A percentile compares a stretch with the other conserved stretches of the same genome.
phyloP scores from a whole-genome alignment of 2,329 filamentous ascomycete genomes.

The Sarocladium oryzae region DNA sequence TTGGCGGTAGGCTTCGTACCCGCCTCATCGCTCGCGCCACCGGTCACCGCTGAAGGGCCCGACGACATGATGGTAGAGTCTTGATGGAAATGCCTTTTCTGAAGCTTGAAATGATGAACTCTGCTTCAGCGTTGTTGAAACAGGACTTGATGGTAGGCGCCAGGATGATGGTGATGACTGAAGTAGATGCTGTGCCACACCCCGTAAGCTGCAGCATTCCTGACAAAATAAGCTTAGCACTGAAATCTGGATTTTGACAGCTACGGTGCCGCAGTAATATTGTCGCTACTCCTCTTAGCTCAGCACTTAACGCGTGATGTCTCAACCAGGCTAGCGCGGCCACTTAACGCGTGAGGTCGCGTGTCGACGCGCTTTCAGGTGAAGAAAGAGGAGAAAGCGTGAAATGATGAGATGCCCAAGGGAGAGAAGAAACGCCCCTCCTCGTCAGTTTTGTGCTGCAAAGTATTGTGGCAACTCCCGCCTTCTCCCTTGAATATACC shows the following conservation, averaged over 20 bases:
- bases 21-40: slow-evolving; percentile 18
- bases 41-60: slow-evolving; percentile 19
- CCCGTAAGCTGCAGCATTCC: not conserved
- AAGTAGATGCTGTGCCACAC: not conserved
- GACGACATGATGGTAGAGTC: slow-evolving; percentile 24
- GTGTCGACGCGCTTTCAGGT: not conserved
- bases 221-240: not conserved
- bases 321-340: slow-evolving; percentile 23
- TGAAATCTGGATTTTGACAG: too few relatives aligned
- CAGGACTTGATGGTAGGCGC: not conserved
- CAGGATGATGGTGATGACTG: not conserved
- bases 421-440: slow-evolving; percentile 4
- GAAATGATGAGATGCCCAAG: slow-evolving; percentile 7
- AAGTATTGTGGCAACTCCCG: not conserved
- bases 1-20: slow-evolving; percentile 33
- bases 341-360: slow-evolving; percentile 37
- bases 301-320: slow-evolving; percentile 30
- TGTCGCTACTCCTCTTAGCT: slow-evolving; percentile 1
- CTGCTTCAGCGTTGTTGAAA: not conserved
- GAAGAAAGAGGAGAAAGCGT: slow-evolving; percentile 9
- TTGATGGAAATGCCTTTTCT: not conserved
- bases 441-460: slow-evolving; percentile 1
- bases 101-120: not conserved
- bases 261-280: not conserved
- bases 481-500: not conserved